Evolutionary conservation across 2,329 filamentous ascomycete genomes (phyloP).

Genomic region (Cladophialophora psammophila): DNA sequence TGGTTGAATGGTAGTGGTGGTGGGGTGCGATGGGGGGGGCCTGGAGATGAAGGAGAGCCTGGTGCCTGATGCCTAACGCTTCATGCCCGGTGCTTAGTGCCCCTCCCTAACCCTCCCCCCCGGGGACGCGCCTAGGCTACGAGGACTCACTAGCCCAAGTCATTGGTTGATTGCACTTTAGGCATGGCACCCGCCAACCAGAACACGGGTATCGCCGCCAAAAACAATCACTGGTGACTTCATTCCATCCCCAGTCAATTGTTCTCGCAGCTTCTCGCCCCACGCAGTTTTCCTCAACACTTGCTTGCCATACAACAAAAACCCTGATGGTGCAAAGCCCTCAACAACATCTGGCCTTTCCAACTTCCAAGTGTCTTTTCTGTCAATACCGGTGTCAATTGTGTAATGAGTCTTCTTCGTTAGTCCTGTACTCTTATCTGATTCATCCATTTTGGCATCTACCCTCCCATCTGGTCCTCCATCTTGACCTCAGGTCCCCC

Average conservation of each 20-base stretch:
- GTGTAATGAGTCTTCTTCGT: not conserved
- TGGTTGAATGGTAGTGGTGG: not conserved
- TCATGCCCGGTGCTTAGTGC: not conserved
- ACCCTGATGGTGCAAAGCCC: not conserved
- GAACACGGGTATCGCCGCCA: not conserved
- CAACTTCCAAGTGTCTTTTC: not conserved
- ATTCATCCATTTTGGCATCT: not conserved
- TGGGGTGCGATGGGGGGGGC: not conserved
- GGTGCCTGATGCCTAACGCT: not conserved
- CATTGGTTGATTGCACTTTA: not conserved
- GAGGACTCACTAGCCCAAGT: too few relatives aligned
- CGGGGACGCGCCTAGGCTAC: not conserved
- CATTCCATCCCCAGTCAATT: not conserved
- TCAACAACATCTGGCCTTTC: constrained; percentile 3
- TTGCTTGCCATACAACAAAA: not conserved
- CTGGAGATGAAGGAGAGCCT: not conserved
- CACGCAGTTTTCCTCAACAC: constrained; percentile 5
- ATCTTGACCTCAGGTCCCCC: not conserved
- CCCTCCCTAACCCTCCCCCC: not conserved
- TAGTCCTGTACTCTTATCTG: not conserved
- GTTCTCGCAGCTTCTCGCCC: constrained; percentile 6
- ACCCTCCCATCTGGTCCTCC: not conserved
- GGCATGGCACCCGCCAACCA: not conserved
- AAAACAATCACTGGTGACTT: constrained; percentile 6
- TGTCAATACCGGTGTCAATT: not conserved